phyloP scores from a whole-genome alignment of 345 rosid species.

The Gossypium ekmanianum region DNA sequence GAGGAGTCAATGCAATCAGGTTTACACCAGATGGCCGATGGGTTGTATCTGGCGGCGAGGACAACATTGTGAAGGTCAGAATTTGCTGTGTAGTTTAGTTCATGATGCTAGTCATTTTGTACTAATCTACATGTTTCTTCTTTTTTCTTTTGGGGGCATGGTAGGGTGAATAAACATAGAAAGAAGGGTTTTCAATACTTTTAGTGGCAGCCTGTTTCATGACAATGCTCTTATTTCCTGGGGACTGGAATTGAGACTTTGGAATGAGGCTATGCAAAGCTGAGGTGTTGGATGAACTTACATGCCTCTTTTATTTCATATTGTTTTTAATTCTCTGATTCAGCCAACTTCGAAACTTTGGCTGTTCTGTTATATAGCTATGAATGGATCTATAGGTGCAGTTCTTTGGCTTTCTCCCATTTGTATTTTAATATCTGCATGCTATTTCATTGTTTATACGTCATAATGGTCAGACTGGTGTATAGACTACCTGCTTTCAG shows the following conservation, averaged over 20 bases:
- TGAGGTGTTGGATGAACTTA: background rate
- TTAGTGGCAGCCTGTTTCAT: slow-evolving; percentile 12
- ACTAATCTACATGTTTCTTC: background rate
- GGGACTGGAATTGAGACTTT: background rate
- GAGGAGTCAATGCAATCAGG: slow-evolving; percentile 96
- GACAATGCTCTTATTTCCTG: background rate
- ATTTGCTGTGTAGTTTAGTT: slow-evolving; percentile 15
- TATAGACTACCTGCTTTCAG: background rate
- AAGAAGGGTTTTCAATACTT: background rate
- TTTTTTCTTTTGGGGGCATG: background rate
- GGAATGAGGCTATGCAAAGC: background rate
- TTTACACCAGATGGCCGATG: slow-evolving; percentile 99
- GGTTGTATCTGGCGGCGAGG: slow-evolving; percentile 99
- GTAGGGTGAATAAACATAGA: background rate
- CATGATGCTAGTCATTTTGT: slow-evolving; percentile 13
- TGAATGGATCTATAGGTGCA: background rate
- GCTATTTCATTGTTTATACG: background rate
- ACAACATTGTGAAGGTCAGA: slow-evolving; percentile 85
- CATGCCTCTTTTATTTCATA: background rate
- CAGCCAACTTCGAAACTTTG: background rate
- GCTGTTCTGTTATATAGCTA: background rate
- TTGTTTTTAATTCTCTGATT: background rate
- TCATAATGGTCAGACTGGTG: background rate
- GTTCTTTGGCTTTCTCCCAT: background rate
- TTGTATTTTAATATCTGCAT: background rate